phyloP scores from a whole-genome alignment of 169 alveolate genomes.

The Plasmodium blacklocki region DNA sequence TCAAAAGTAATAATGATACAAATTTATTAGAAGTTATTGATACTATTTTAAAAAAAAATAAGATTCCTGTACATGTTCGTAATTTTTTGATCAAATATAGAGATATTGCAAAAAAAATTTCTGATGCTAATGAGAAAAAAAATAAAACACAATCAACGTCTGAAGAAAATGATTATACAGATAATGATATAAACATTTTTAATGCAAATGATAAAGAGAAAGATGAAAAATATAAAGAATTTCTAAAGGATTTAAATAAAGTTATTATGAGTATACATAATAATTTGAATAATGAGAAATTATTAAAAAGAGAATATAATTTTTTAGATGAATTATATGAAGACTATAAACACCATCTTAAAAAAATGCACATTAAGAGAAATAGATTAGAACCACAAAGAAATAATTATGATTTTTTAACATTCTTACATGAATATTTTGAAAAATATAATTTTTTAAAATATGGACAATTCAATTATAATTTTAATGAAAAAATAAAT shows the following conservation, averaged over 20 bases:
- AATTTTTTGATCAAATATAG: slow-evolving; percentile 69
- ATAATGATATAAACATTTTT: background rate
- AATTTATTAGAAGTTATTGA: slow-evolving; percentile 55
- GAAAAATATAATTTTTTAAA: slow-evolving; percentile 61
- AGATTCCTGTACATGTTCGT: slow-evolving; percentile 44
- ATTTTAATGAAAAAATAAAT: slow-evolving; percentile 46
- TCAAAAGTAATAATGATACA: slow-evolving; percentile 60
- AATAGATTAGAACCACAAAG: slow-evolving; percentile 70
- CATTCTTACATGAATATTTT: slow-evolving; percentile 69
- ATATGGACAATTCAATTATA: slow-evolving; percentile 44
- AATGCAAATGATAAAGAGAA: background rate
- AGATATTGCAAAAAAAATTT: slow-evolving; percentile 26
- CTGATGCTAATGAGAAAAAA: background rate
- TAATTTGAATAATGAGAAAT: slow-evolving; percentile 51
- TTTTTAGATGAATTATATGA: slow-evolving; percentile 64
- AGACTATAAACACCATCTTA: slow-evolving; percentile 56
- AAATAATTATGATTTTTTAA: slow-evolving; percentile 70
- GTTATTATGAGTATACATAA: slow-evolving; percentile 69
- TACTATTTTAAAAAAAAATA: slow-evolving; percentile 56
- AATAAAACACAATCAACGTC: background rate
- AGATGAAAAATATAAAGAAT: slow-evolving; percentile 20
- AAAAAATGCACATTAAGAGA: slow-evolving; percentile 47
- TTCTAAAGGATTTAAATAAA: slow-evolving; percentile 42
- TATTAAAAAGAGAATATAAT: slow-evolving; percentile 44
- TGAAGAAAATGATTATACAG: background rate